A percentile compares a stretch with the other conserved stretches of the same genome.
Conservation (phyloP, 2,329 filamentous ascomycete genomes). For the Epichloe coenophiala region DNA sequence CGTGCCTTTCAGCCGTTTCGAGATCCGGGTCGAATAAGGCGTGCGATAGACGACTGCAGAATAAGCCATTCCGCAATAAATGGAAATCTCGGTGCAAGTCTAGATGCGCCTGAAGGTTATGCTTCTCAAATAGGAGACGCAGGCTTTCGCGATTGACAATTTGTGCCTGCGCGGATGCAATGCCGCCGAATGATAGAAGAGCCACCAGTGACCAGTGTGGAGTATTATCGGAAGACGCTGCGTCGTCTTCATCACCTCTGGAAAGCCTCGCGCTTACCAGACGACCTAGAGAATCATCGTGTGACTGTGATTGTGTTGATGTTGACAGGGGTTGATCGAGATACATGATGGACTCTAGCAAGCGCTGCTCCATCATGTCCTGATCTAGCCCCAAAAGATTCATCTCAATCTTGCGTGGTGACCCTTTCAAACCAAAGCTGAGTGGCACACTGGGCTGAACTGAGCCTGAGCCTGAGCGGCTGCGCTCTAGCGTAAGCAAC, state of each 20-base stretch:
- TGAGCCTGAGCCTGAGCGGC: constrained; percentile 2
- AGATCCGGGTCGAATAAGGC: constrained; percentile 77
- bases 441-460: background rate
- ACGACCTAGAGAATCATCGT: constrained; percentile 23
- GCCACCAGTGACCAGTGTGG: constrained; percentile 49
- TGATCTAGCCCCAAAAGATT: constrained; percentile 37
- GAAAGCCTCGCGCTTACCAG: constrained; percentile 29
- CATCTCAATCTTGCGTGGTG: constrained; percentile 13
- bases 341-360: constrained; percentile 37
- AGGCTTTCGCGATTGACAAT: constrained; percentile 68
- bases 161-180: constrained; percentile 60
- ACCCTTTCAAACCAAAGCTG: background rate
- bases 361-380: constrained; percentile 30
- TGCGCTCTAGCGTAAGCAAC: constrained; percentile 11
- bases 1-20: constrained; percentile 60
- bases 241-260: constrained; percentile 5
- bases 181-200: constrained; percentile 60
- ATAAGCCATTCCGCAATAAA: constrained; percentile 72
- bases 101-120: constrained; percentile 60
- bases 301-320: constrained; percentile 8
- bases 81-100: constrained; percentile 67
- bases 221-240: constrained; percentile 21
- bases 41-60: constrained; percentile 65
- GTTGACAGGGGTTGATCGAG: constrained; percentile 22
- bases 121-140: constrained; percentile 58